Percentiles rank a stretch among this genome's conserved stretches.
Conservation (phyloP, 106 monocot genomes). For the Cymbidium sinense region DNA sequence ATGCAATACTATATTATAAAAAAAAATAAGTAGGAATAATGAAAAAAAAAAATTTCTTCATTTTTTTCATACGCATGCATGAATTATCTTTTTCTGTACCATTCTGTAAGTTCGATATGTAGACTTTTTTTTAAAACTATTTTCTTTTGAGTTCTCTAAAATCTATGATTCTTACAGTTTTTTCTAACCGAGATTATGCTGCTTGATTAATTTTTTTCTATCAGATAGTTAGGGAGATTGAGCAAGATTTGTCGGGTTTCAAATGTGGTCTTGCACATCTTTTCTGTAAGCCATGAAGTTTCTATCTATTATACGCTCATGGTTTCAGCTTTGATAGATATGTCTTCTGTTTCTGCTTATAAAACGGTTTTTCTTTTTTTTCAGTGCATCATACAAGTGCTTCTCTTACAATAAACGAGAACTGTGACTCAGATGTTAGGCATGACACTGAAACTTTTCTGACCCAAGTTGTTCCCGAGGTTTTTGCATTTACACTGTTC, state of each 20-base stretch:
- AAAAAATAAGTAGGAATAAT: not conserved
- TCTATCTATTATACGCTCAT: not conserved
- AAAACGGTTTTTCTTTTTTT: not conserved
- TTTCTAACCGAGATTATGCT: not conserved
- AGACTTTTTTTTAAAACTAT: not conserved
- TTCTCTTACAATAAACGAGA: conserved; percentile 97
- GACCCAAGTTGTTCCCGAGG: conserved; percentile 87
- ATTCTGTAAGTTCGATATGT: not conserved
- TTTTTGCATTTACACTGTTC: conserved; percentile 7
- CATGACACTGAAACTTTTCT: conserved; percentile 97
- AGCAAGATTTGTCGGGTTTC: conserved; percentile 74
- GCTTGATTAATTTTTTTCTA: not conserved
- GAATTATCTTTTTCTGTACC: not conserved
- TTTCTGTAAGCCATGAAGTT: conserved; percentile 60
- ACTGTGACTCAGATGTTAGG: conserved; percentile 96
- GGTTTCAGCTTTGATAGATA: not conserved
- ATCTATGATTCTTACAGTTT: not conserved
- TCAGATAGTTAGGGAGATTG: conserved; percentile 80
- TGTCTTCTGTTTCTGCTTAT: not conserved
- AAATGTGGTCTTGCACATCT: conserved; percentile 94
- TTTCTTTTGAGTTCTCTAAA: not conserved
- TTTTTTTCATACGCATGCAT: not conserved
- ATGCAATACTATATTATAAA: not conserved
- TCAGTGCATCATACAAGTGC: conserved; percentile 99
- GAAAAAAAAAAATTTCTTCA: not conserved